Conservation (phyloP, 2,329 filamentous ascomycete species). For the Endothia cerciana region DNA sequence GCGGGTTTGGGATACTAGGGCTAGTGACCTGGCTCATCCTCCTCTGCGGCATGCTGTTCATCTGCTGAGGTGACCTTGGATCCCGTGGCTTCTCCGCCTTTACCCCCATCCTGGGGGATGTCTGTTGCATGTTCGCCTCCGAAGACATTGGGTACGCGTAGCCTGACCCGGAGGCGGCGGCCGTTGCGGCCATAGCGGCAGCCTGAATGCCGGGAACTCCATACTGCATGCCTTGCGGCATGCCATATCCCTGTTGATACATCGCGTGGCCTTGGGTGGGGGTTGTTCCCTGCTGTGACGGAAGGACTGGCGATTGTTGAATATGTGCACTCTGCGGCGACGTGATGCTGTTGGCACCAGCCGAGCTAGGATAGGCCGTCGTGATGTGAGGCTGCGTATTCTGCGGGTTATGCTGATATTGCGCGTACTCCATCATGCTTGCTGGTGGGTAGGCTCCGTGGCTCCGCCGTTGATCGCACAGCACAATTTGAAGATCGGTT, state of each 20-base stretch:
- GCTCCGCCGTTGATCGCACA: not conserved
- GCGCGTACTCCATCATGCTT: constrained; percentile 74
- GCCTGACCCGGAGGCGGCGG: constrained; percentile 82
- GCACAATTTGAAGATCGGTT: not conserved
- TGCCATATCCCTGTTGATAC: constrained; percentile 79
- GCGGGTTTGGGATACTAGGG: constrained; percentile 73
- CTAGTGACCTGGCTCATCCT: constrained; percentile 79
- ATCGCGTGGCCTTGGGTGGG: constrained; percentile 72
- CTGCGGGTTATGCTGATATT: constrained; percentile 72
- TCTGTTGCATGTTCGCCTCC: constrained; percentile 69
- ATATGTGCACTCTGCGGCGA: constrained; percentile 74
- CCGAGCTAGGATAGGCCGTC: constrained; percentile 65
- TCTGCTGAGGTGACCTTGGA: constrained; percentile 76
- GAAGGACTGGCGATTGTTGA: constrained; percentile 76
- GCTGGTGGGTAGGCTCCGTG: constrained; percentile 25
- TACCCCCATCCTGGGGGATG: constrained; percentile 76
- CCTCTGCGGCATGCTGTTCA: constrained; percentile 64
- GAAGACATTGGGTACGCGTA: constrained; percentile 71
- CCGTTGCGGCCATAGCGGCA: constrained; percentile 89
- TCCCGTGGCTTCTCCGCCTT: constrained; percentile 71
- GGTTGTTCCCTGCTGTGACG: constrained; percentile 72
- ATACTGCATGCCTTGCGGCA: constrained; percentile 77
- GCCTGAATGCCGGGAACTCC: constrained; percentile 83
- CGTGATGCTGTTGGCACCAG: constrained; percentile 63
- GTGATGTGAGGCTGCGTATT: constrained; percentile 61